A percentile compares a stretch with the other conserved stretches of the same genome.
Conservation (phyloP, 1,139 yeast species). For the Yamadazyma mexicana region DNA sequence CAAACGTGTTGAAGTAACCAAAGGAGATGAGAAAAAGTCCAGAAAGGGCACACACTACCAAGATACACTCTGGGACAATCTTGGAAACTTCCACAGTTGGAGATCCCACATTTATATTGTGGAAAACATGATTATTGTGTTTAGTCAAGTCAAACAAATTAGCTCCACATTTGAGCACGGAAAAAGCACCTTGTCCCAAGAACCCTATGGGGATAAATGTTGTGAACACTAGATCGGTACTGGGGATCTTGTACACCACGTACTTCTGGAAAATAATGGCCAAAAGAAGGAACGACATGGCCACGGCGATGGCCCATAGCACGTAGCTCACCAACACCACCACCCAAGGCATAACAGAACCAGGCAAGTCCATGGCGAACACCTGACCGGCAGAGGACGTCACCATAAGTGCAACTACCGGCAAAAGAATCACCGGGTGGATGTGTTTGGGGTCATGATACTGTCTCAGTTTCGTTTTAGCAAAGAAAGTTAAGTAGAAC, state of each 20-base stretch:
- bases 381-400: conserved; percentile 65
- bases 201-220: conserved; percentile 33
- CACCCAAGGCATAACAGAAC: conserved; percentile 40
- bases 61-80: conserved; percentile 17
- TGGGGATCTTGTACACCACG: conserved; percentile 60
- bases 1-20: conserved; percentile 64
- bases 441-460: conserved; percentile 25
- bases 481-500: conserved; percentile 42
- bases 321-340: conserved; percentile 56
- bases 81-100: not conserved
- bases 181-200: conserved; percentile 80
- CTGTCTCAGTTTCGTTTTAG: conserved; percentile 23
- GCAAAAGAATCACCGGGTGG: conserved; percentile 56
- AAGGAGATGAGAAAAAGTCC: conserved; percentile 55
- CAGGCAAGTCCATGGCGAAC: conserved; percentile 46
- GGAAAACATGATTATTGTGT: not conserved
- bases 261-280: conserved; percentile 61
- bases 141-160: conserved; percentile 25
- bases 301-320: conserved; percentile 69
- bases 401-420: conserved; percentile 77
- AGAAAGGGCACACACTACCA: conserved; percentile 23
- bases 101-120: too few relatives aligned
- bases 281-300: conserved; percentile 56
- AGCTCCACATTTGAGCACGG: conserved; percentile 58
- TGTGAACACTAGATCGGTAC: conserved; percentile 29